Percentiles rank a stretch among this genome's conserved stretches.
These are phyloP conservation scores for Trichoderma harzianum DNA, from an alignment of 2,329 filamentous ascomycete genomes.

Conservation along the genomic window DNA sequence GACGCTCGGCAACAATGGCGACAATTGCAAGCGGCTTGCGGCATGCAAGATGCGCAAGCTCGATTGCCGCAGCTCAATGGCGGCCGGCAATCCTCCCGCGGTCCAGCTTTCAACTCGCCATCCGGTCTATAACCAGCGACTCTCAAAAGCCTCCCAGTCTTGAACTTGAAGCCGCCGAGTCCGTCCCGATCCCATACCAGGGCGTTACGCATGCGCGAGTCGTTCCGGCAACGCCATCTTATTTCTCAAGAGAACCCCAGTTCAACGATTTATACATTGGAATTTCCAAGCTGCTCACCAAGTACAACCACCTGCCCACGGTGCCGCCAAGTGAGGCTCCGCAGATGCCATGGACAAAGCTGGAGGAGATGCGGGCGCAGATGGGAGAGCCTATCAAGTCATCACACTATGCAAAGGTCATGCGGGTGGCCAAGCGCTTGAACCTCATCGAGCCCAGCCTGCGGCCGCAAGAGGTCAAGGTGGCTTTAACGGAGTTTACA, in stretches of 20 bases:
- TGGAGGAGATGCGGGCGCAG: constrained; percentile 69
- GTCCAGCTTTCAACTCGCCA: constrained; percentile 25
- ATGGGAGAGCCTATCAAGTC: constrained; percentile 70
- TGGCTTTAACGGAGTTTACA: constrained; percentile 66
- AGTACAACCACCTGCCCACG: constrained; percentile 70
- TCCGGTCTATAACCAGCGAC: constrained; percentile 26
- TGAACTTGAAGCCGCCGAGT: constrained; percentile 23
- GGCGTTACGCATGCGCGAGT: constrained; percentile 60
- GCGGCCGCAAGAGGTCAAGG: constrained; percentile 65
- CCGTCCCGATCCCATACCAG: constrained; percentile 30
- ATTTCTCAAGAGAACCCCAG: constrained; percentile 81
- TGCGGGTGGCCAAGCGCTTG: constrained; percentile 72
- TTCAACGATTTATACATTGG: constrained; percentile 83
- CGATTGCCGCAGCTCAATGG: constrained; percentile 31
- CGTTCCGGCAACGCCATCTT: constrained; percentile 83
- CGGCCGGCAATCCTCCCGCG: constrained; percentile 26
- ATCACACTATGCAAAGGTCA: constrained; percentile 73
- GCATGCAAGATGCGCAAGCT: constrained; percentile 35
- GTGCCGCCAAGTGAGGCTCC: constrained; percentile 64
- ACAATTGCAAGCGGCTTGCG: constrained; percentile 34
- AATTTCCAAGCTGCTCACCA: constrained; percentile 67
- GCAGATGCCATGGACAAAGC: constrained; percentile 74
- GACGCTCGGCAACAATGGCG: constrained; percentile 34
- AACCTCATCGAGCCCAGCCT: constrained; percentile 81
- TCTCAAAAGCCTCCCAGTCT: constrained; percentile 19